Evolutionary conservation across 1,139 yeast genomes (phyloP).

Genomic region (Zygoascus sp.): DNA sequence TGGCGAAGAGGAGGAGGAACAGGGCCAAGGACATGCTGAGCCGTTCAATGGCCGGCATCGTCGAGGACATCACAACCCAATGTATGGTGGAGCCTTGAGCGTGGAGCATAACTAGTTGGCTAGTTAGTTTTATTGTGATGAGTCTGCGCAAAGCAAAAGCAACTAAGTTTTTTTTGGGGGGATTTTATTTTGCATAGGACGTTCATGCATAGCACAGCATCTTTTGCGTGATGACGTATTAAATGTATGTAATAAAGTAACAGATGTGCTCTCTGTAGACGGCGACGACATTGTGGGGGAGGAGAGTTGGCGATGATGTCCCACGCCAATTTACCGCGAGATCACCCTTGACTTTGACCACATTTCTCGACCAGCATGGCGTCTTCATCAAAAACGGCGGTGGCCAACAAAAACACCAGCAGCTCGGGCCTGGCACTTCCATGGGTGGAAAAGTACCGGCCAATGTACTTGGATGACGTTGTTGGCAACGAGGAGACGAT

Average conservation of each 20-base stretch:
- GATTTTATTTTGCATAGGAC: too few relatives aligned
- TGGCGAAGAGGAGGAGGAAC: conserved; percentile 21
- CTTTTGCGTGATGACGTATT: background rate
- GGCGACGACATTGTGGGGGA: too few relatives aligned
- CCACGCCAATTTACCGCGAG: background rate
- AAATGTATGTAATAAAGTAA: background rate
- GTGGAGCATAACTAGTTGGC: background rate
- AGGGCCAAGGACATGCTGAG: background rate
- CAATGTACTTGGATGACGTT: conserved; percentile 68
- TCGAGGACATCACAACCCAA: conserved; percentile 21
- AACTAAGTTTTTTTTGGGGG: too few relatives aligned
- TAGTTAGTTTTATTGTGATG: background rate
- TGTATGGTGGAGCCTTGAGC: conserved; percentile 15
- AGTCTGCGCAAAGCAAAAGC: too few relatives aligned
- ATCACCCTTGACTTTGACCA: background rate
- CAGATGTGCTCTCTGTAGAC: too few relatives aligned
- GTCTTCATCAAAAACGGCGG: conserved; percentile 2
- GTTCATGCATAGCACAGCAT: too few relatives aligned
- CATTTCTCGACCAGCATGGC: background rate
- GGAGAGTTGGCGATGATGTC: background rate
- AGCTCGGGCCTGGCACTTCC: conserved; percentile 8
- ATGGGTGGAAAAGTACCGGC: conserved; percentile 95
- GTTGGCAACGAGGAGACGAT: conserved; percentile 93
- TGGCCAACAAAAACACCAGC: background rate
- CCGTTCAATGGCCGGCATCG: conserved; percentile 15